Base-by-base conservation (phyloP, 768 basidiomycete species). In the Hericium rajendrae region DNA sequence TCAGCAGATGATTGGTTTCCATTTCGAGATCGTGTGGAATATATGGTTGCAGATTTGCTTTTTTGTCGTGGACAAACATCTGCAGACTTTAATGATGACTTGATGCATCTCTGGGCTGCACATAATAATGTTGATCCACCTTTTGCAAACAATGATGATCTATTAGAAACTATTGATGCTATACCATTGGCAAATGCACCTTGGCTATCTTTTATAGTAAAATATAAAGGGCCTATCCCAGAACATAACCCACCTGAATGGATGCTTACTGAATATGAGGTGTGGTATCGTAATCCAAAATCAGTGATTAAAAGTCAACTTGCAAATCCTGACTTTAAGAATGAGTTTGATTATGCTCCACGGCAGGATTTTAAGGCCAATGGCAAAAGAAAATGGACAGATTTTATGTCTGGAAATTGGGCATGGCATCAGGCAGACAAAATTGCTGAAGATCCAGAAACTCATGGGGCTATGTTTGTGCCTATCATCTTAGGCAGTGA, bases 401-500 rank as follows among this genome's bases (percentile, higher is more conserved):
- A 46, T 20, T 46, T 46, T 20, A 46, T 46, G 41, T 46, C 41
- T 16, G 11, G 41, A 20, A 57, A 71, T 56, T 74, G 72, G 72
- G 65, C 68, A 4, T 70, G 64, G 63, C 62, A 59, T 15, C 62
- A 74, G 59, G 68, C 72, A 10, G 73, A 18, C n/a, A 52, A 18
- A 55, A 49, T 57, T 37, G 40, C 54, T 16, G 10, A 55, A 26
- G 57, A 69, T 54, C 51, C 62, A 6, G 20, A 41, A 24, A 69
- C 60, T 8, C 65, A 67, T 49, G 74, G 74, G 6, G 70, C 3
- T 32, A 32, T 32, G 28, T 32, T 32, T 32, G 28, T 32, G 28
- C 65, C 69, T 0, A 58, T 75, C 20, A 56, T 76, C 16, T 57
- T 60, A 1, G 73, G 74, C 1, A 73, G 71, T 54, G 71, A 78